Evolutionary conservation across 805 yeast species (phyloP).

Genomic region (Teunomyces tritomae): DNA sequence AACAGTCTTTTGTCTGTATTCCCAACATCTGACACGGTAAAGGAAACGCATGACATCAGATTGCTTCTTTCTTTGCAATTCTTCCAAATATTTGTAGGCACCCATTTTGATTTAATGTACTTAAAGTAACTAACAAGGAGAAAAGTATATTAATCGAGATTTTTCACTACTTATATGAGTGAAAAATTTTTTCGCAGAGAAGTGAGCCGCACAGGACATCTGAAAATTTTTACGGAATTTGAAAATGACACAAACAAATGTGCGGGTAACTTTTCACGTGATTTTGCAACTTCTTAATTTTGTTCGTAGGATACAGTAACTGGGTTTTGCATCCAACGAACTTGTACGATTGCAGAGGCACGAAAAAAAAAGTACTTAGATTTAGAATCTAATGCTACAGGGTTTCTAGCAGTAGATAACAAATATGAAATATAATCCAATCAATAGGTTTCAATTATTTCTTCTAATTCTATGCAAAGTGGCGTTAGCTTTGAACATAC

Average conservation of each 20-base stretch:
- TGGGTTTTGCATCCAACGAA: too few relatives aligned
- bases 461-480: too few relatives aligned
- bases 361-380: too few relatives aligned
- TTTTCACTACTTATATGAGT: slow-evolving; percentile 3
- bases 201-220: slow-evolving; percentile 1
- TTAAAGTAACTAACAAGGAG: slow-evolving; percentile 11
- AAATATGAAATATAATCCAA: too few relatives aligned
- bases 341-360: too few relatives aligned
- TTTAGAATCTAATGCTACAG: too few relatives aligned
- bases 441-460: too few relatives aligned
- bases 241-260: background rate
- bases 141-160: background rate
- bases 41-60: slow-evolving; percentile 98
- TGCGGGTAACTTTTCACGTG: background rate
- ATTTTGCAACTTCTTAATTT: background rate
- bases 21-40: slow-evolving; percentile 99
- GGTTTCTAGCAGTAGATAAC: too few relatives aligned
- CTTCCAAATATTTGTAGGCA: slow-evolving; percentile 99
- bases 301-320: too few relatives aligned
- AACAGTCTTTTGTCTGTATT: slow-evolving; percentile 98
- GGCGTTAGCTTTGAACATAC: too few relatives aligned
- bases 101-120: slow-evolving; percentile 62
- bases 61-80: slow-evolving; percentile 99
- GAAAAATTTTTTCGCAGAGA: background rate
- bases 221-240: background rate